Conservation (phyloP, 2,329 filamentous ascomycete species). For the Ilyonectria destructans region DNA sequence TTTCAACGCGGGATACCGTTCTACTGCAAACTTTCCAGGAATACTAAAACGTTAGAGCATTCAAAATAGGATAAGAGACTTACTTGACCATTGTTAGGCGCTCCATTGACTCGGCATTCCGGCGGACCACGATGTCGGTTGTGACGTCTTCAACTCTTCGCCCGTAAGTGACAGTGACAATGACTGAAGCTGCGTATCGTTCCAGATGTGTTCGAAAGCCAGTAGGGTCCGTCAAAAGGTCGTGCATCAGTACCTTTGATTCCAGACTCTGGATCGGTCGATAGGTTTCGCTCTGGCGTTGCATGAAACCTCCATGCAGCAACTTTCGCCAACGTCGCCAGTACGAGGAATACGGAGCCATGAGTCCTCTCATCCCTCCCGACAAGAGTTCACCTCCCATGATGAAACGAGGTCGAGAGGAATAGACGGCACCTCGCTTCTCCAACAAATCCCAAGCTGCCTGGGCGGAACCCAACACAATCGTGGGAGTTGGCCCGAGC, state of each 20-base stretch:
- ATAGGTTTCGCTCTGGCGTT: constrained; percentile 60
- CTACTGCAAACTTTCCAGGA: constrained; percentile 55
- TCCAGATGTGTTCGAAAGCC: constrained; percentile 48
- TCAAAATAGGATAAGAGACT: constrained; percentile 16
- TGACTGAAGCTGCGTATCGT: constrained; percentile 58
- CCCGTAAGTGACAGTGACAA: constrained; percentile 61
- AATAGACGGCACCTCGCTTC: constrained; percentile 61
- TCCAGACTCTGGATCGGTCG: constrained; percentile 60
- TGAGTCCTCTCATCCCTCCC: constrained; percentile 59
- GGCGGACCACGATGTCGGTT: constrained; percentile 56
- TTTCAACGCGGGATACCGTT: constrained; percentile 59
- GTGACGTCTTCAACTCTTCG: constrained; percentile 49
- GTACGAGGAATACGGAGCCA: constrained; percentile 60
- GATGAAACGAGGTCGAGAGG: constrained; percentile 63
- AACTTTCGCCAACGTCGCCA: constrained; percentile 63
- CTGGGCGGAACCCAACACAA: constrained; percentile 60
- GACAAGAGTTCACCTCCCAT: constrained; percentile 62
- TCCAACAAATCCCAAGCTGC: constrained; percentile 63
- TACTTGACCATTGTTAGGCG: constrained; percentile 62
- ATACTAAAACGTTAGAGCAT: constrained; percentile 26
- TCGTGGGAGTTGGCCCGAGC: constrained; percentile 60
- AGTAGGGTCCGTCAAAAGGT: constrained; percentile 53
- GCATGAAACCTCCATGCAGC: constrained; percentile 62
- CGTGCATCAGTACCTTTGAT: constrained; percentile 58
- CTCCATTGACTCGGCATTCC: constrained; percentile 61